These are phyloP conservation scores for Lentinula novae-zelandiae DNA, from an alignment of 1,284 basidiomycete genomes.

Conservation along the genomic window DNA sequence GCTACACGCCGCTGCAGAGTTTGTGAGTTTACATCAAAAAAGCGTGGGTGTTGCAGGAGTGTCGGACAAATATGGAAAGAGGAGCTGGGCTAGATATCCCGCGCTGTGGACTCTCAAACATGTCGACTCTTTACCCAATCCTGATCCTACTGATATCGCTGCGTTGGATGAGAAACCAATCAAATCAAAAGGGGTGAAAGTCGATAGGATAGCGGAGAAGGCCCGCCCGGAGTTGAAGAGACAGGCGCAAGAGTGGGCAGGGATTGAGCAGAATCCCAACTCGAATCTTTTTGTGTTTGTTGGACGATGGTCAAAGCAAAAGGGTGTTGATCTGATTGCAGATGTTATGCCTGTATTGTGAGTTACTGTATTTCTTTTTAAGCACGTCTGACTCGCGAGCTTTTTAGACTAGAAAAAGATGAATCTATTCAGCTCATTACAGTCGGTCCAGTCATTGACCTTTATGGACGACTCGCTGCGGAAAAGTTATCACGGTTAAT, in stretches of 20 bases:
- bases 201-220: conserved; percentile 79
- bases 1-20: conserved; percentile 87
- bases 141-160: conserved; percentile 90
- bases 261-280: conserved; percentile 83
- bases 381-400: conserved; percentile 12
- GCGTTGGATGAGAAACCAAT: conserved; percentile 80
- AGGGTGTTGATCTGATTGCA: conserved; percentile 92
- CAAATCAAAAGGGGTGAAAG: conserved; percentile 66
- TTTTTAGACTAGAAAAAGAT: conserved; percentile 72
- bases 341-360: conserved; percentile 87
- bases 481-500: conserved; percentile 91
- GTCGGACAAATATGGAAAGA: conserved; percentile 94
- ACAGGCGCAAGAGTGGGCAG: conserved; percentile 93
- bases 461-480: conserved; percentile 91
- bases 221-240: conserved; percentile 86
- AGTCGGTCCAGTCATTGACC: conserved; percentile 90
- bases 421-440: conserved; percentile 82
- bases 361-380: conserved; percentile 26
- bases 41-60: conserved; percentile 91
- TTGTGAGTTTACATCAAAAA: conserved; percentile 89
- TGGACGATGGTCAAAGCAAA: conserved; percentile 95
- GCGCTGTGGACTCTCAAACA: conserved; percentile 93
- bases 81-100: conserved; percentile 92
- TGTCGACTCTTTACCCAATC: conserved; percentile 91
- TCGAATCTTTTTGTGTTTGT: conserved; percentile 93